A percentile compares a stretch with the other conserved stretches of the same genome.
Conservation (phyloP, 2,329 filamentous ascomycete species). For the Paramyrothecium sp. region DNA sequence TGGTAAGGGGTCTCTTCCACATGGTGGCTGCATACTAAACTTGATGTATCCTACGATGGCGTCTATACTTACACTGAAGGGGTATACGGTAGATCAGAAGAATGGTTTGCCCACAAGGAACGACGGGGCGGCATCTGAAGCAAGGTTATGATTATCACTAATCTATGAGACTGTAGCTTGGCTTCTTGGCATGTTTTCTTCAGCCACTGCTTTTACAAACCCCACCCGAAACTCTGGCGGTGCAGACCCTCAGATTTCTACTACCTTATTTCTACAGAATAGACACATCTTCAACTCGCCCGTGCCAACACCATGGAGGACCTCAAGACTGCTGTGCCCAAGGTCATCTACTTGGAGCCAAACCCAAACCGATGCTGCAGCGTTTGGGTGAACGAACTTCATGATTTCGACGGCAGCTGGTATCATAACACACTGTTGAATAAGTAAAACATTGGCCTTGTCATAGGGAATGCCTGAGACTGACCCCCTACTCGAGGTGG, state of each 20-base stretch:
- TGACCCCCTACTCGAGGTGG: conserved; percentile 30
- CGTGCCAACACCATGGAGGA: conserved; percentile 52
- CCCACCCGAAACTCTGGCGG: conserved; percentile 48
- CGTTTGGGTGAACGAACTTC: conserved; percentile 58
- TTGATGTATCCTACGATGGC: no score
- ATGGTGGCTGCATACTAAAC: no score
- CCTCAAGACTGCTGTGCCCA: conserved; percentile 50
- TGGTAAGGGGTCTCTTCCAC: no score
- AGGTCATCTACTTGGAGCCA: conserved; percentile 47
- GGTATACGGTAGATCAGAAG: no score
- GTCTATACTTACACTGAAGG: no score
- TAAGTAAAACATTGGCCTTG: conserved; percentile 40
- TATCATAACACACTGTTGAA: conserved; percentile 56
- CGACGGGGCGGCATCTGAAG: no score
- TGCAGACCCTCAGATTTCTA: conserved; percentile 57
- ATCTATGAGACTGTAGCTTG: no score
- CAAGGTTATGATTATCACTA: no score
- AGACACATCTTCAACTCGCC: conserved; percentile 52
- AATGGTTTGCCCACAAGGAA: no score
- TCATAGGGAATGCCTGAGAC: neutral
- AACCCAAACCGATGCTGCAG: conserved; percentile 49
- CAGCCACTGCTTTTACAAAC: conserved; percentile 42
- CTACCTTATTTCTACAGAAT: conserved; percentile 56
- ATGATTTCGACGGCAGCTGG: conserved; percentile 47
- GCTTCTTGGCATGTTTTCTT: conserved; percentile 12